Percentiles rank a stretch among this genome's conserved stretches.
Conservation (phyloP, 1,284 basidiomycete species). For the Macrocybe sp. region DNA sequence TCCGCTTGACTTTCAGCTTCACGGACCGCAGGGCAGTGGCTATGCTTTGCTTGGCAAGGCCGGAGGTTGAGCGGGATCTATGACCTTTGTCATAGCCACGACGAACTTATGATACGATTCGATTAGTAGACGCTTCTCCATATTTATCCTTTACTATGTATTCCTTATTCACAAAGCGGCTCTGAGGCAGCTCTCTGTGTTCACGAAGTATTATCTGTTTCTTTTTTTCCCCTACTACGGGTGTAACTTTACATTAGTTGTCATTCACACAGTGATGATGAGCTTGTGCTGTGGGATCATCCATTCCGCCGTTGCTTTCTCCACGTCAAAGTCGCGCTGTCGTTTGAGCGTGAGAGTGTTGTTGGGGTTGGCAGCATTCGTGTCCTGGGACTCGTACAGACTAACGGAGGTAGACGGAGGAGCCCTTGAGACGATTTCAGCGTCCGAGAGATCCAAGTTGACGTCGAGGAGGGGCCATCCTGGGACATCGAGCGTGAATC, state of each 20-base stretch:
- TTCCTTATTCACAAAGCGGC: not conserved
- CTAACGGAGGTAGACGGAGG: slow-evolving; percentile 10
- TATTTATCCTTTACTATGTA: too few relatives aligned
- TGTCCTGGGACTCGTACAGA: slow-evolving; percentile 11
- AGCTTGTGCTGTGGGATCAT: slow-evolving; percentile 44
- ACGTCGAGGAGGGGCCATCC: slow-evolving; percentile 46
- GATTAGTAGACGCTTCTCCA: not conserved
- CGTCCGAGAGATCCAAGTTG: slow-evolving; percentile 46
- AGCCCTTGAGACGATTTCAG: slow-evolving; percentile 33
- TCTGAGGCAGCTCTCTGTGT: not conserved
- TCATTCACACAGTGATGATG: slow-evolving; percentile 25
- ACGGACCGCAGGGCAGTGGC: slow-evolving; percentile 68
- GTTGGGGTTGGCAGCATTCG: slow-evolving; percentile 15
- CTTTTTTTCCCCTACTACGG: not conserved
- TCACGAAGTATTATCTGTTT: not conserved
- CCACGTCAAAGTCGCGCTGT: slow-evolving; percentile 52
- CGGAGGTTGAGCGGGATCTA: slow-evolving; percentile 22
- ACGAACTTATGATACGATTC: not conserved
- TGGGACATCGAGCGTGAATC: slow-evolving; percentile 48
- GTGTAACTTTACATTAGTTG: not conserved
- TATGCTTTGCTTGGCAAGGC: slow-evolving; percentile 70
- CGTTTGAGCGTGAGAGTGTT: slow-evolving; percentile 46
- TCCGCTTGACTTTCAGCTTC: slow-evolving; percentile 33
- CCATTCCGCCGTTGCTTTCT: slow-evolving; percentile 61
- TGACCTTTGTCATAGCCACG: not conserved